Base-by-base conservation (phyloP, 179 eudicot species). In the Silene noctiflora region DNA sequence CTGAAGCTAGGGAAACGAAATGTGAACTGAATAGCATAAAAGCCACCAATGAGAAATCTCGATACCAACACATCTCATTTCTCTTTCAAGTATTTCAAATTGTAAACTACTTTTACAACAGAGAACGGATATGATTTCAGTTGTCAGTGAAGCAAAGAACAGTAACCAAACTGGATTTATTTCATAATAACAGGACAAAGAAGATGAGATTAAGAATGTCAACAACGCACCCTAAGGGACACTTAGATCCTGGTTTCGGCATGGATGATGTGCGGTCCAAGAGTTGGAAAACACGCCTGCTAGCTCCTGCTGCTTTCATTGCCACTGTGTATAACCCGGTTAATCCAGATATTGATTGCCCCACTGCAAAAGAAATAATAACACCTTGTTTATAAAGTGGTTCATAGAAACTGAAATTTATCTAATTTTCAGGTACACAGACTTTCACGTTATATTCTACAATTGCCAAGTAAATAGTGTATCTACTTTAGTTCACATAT, bases 281-380 rank as follows among this genome's bases (percentile, higher is more conserved):
- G 77, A 93, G 90, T 82, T 93, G 98, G 81, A 93, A 93, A 72
- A 93, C 96, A 42, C 98, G 85, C 83, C 96, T 91, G 76, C 98
- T 93, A n/a, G 98, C 96, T 76, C 98, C 98, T n/a, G 96, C 94
- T 74, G 98, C 98, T 87, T 93, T 93, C 98, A 93, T 91, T 31
- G 87, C 93, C 31, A 86, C 88, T 5, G 96, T 87, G 83, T 91
- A 93, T 76, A 93, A 75, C 25, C 91, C 86, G 16, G 98, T 86
- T 7, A 93, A 80, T 70, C 89, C 88, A 73, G 98, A 91, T 71
- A 93, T 85, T 0, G 96, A 87, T 27, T 88, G 83, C 61, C 98
- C 98, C 79, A 93, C 98, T 93, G 87, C 87, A 83, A 69, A 48
- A 14, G 12, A 55, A 61, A 74, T 65, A 66, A 4, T 69, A 21